Percentiles rank a stretch among this genome's conserved stretches.
phyloP scores from a whole-genome alignment of 768 basidiomycete genomes.

The Solioccasus polychromus region DNA sequence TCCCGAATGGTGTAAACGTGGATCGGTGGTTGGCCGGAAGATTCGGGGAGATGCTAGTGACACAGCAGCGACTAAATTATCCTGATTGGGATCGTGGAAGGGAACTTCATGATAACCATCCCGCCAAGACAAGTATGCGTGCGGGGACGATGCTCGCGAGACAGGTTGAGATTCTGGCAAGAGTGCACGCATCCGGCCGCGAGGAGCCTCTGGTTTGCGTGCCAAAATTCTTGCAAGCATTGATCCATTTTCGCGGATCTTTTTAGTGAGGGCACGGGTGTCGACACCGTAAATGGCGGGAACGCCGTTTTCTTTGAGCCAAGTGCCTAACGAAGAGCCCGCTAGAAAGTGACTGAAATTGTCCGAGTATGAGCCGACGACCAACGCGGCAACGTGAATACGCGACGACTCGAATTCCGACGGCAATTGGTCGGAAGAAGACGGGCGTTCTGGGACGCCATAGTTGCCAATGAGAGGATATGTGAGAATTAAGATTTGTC shows the following conservation, averaged over 20 bases:
- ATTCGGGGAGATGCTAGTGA: constrained; percentile 68
- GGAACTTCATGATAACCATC: constrained; percentile 81
- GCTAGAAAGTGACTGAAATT: constrained; percentile 96
- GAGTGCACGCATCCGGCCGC: constrained; percentile 35
- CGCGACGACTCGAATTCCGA: constrained; percentile 89
- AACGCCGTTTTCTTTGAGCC: constrained; percentile 93
- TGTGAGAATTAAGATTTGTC: constrained; percentile 95
- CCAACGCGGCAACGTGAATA: constrained; percentile 89
- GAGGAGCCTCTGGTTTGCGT: constrained; percentile 47
- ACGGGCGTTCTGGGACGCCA: constrained; percentile 78
- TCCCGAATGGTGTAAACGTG: constrained; percentile 72
- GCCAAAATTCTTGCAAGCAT: constrained; percentile 86
- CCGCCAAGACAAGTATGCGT: constrained; percentile 62
- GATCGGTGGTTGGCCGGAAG: constrained; percentile 56
- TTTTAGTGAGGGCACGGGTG: constrained; percentile 95
- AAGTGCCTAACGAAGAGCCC: constrained; percentile 77
- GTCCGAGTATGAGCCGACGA: constrained; percentile 92
- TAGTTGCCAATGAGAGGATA: constrained; percentile 98
- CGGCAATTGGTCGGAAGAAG: constrained; percentile 53
- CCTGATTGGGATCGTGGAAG: constrained; percentile 83
- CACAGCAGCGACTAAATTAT: constrained; percentile 89
- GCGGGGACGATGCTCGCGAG: constrained; percentile 54
- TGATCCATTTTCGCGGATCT: constrained; percentile 89
- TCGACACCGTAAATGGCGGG: constrained; percentile 96
- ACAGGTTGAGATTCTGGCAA: constrained; percentile 37